Evolutionary conservation across 2,329 filamentous ascomycete genomes (phyloP).

Genomic region (Trichoderma harzianum): DNA sequence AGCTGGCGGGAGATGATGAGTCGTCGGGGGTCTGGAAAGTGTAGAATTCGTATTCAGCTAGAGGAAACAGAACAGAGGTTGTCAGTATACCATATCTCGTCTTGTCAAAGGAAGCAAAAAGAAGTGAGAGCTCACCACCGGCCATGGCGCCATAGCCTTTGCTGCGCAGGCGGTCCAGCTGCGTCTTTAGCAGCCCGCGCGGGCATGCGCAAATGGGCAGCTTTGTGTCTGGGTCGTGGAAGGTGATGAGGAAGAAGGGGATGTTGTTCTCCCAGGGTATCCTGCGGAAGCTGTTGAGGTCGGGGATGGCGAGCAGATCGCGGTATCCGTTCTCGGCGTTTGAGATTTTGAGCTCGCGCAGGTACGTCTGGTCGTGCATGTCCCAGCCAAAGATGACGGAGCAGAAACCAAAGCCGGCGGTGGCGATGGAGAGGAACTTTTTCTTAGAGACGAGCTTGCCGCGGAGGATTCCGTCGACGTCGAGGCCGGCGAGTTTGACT

Average conservation of each 20-base stretch:
- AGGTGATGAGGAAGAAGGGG: conserved; percentile 81
- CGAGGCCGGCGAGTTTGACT: conserved; percentile 84
- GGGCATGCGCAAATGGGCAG: conserved; percentile 74
- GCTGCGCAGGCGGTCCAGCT: conserved; percentile 63
- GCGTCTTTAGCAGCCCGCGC: conserved; percentile 67
- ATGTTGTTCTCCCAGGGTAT: conserved; percentile 90
- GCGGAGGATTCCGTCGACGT: conserved; percentile 82
- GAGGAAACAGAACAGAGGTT: neutral
- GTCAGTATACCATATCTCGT: neutral
- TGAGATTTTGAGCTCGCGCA: conserved; percentile 78
- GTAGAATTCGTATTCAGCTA: conserved; percentile 94
- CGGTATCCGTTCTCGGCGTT: conserved; percentile 89
- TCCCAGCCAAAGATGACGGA: conserved; percentile 95
- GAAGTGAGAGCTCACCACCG: conserved; percentile 59
- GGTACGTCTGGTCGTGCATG: conserved; percentile 92
- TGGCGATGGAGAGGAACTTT: conserved; percentile 83
- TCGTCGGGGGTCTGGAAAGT: conserved; percentile 71
- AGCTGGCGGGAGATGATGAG: conserved; percentile 66
- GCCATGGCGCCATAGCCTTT: conserved; percentile 82
- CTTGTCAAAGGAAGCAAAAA: neutral
- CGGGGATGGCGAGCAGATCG: conserved; percentile 78
- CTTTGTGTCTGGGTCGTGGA: conserved; percentile 75
- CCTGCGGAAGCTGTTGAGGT: conserved; percentile 71
- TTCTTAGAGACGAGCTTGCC: conserved; percentile 90
- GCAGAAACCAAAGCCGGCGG: conserved; percentile 86